A percentile compares a stretch with the other conserved stretches of the same genome.
Evolutionary conservation across 129 eudicot species (phyloP).

Genomic region (Chrysanthemum makinoi): DNA sequence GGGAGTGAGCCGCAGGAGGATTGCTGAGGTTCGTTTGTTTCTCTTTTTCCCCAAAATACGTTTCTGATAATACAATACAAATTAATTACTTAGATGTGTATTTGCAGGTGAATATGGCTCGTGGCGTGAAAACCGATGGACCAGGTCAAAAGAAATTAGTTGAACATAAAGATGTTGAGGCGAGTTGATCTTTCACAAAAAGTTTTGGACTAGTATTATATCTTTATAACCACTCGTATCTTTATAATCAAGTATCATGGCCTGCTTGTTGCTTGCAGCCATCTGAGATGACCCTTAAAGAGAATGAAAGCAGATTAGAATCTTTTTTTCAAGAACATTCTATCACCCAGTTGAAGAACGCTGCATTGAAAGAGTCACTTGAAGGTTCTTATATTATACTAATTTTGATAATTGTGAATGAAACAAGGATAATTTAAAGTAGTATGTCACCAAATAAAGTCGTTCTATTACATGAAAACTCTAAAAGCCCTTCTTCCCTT

Average conservation of each 20-base stretch:
- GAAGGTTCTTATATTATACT: slow-evolving; percentile 55
- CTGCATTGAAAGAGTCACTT: slow-evolving; percentile 13
- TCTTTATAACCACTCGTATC: background rate
- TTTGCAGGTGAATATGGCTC: slow-evolving; percentile 48
- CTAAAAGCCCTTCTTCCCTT: no score
- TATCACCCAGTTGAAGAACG: slow-evolving; percentile 76
- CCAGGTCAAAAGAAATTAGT: slow-evolving; percentile 55
- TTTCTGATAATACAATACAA: background rate
- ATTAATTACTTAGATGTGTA: no score
- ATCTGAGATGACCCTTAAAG: slow-evolving; percentile 91
- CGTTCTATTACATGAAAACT: no score
- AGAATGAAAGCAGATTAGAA: slow-evolving; percentile 85
- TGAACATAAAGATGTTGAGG: slow-evolving; percentile 97
- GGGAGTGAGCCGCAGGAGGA: slow-evolving; percentile 44
- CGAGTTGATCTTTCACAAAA: slow-evolving; percentile 15
- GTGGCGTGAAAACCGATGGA: slow-evolving; percentile 77
- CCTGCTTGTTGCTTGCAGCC: slow-evolving; percentile 50
- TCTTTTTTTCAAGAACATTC: slow-evolving; percentile 73
- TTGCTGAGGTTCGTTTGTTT: slow-evolving; percentile 50
- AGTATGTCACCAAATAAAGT: no score
- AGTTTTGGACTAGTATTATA: no score
- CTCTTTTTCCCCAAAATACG: background rate
- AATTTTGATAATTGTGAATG: slow-evolving; percentile 8
- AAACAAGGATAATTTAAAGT: background rate
- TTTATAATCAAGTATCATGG: slow-evolving; percentile 1